Base-by-base conservation (phyloP, 2,329 filamentous ascomycete species). In the Diplodia mutila region DNA sequence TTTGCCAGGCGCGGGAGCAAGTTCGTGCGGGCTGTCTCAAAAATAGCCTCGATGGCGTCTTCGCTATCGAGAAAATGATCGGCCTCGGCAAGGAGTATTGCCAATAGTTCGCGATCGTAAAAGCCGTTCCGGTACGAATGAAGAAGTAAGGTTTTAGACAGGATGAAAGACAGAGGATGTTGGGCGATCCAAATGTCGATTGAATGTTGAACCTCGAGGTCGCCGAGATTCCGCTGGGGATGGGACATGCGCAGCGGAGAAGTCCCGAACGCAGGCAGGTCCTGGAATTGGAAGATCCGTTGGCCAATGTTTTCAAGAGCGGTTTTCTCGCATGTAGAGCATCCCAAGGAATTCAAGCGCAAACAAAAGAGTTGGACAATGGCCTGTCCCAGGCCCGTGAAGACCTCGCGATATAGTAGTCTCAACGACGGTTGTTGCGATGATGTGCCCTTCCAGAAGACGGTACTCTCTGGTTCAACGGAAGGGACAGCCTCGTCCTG, bases 181-280 rank as follows among this genome's bases (percentile, higher is more conserved):
- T 74, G 69, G 0, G 77, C 79, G 67, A 78, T 82, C 80, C 80
- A 82, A 25, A 82, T 75, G 55, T 82, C 80, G 49, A 82, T 77
- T 23, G 81, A 51, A 54, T 74, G 71, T 37, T 34, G 53, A 53
- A 66, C 69, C 9, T 42, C 25, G 2, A 27, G 54, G 21, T 59
- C 34, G 32, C 16, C 25, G 34, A 59, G 39, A 12, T 12, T 59
- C 54, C 9, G 54, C 16, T 23, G 54, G n/a, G 34, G 54, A 12
- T n/a, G n/a, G n/a, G n/a, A n/a, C 2, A 59, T 27, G 21, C n/a
- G n/a, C 14, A n/a, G 34, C 11, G 34, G 32, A 14, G 21, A 37
- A 18, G 34, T 6, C 3, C 21, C n/a, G 34, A 59, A 59, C 18
- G 54, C 2, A 14, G 16, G 21, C 12, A 21, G 34, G 12, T 14